Base-by-base conservation (phyloP, 1,284 basidiomycete genomes). In the Phlebopus sp. region DNA sequence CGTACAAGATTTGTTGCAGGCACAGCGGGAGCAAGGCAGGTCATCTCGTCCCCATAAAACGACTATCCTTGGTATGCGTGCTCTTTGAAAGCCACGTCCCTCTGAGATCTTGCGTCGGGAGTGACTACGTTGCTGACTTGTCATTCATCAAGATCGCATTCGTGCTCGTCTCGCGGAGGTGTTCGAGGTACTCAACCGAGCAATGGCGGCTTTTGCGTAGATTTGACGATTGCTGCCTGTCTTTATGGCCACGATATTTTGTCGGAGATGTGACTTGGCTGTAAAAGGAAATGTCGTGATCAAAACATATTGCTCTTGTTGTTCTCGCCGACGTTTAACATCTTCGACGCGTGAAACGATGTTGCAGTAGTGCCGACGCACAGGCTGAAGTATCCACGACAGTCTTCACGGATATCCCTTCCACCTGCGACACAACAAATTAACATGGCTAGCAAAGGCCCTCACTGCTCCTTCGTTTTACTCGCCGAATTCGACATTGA, bases 401-500 rank as follows among this genome's bases (percentile, higher is more conserved):
- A 23, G 21, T 23, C 55, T 39, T 48, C 46, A 48, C 32, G 15
- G 18, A 43, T 32, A 37, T 38, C 36, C 35, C 9, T 21, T 30
- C 8, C 32, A 19, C 27, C 37, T 30, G 21, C 17, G 32, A 32
- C 37, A 19, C 39, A 39, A 15, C 8, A 59, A 49, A 21, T n/a
- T 6, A 23, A 23, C 21, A 75, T 76, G 74, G 52, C 70, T 3
- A 55, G 59, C 55, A 70, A 70, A 57, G 66, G 70, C 23, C 75
- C 90, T 53, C 90, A 92, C 64, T 93, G 92, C 55, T 90, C 92
- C 17, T 96, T 93, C 69, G 89, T 96, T 47, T 77, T 97, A 34
- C 78, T 97, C 40, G 94, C 95, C 10, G 95, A 97, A 67, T 97
- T 97, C 70, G 91, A 97, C 71, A 97, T 97, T 56, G 86, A 93